These are phyloP conservation scores for Butyriboletus loyo DNA, from an alignment of 768 basidiomycete genomes.

Conservation along the genomic window DNA sequence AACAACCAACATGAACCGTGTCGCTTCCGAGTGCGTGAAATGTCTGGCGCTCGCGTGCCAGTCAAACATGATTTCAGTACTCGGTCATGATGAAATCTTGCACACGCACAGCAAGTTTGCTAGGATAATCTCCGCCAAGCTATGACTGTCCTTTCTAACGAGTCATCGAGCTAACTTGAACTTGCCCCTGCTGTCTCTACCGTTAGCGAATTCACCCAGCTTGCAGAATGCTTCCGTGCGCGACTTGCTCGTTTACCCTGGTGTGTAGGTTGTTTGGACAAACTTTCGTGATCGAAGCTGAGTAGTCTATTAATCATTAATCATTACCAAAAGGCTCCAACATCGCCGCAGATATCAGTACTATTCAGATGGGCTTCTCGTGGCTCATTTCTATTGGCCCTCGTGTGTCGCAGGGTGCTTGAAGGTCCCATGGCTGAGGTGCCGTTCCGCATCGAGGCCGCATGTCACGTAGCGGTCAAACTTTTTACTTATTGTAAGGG, in stretches of 20 bases:
- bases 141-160: not conserved
- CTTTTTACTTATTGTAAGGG: too few relatives aligned
- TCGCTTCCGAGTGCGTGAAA: too few relatives aligned
- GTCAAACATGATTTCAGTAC: too few relatives aligned
- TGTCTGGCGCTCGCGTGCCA: too few relatives aligned
- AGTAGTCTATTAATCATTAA: too few relatives aligned
- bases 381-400: too few relatives aligned
- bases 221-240: not conserved
- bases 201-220: not conserved
- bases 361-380: not conserved
- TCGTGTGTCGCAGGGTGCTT: not conserved
- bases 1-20: not conserved
- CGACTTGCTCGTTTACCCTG: not conserved
- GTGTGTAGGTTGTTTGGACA: not conserved
- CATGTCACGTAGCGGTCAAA: not conserved
- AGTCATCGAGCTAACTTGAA: not conserved
- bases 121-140: not conserved
- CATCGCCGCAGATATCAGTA: not conserved
- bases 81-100: not conserved
- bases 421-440: not conserved
- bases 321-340: not conserved
- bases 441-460: not conserved
- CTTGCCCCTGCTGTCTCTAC: too few relatives aligned
- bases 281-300: not conserved
- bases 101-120: not conserved